phyloP scores from a whole-genome alignment of 2,329 filamentous ascomycete species.

The Trichoderma cornu-damae region DNA sequence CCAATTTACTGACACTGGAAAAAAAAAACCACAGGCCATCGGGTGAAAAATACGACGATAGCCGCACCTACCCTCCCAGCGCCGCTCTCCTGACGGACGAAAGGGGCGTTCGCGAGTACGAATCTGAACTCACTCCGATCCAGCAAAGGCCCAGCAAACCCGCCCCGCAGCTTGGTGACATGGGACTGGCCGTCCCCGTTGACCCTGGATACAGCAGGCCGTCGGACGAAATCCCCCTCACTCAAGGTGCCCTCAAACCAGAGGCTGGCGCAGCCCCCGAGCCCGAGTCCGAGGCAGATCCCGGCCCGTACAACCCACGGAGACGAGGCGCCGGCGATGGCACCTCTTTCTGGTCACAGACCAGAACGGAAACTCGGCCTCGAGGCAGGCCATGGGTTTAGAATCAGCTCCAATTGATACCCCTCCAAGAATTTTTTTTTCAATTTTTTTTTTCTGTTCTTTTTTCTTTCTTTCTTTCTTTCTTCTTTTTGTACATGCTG shows the following conservation, averaged over 20 bases:
- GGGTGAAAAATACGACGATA: conserved; percentile 6
- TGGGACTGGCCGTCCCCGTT: conserved; percentile 8
- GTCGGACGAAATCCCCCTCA: conserved; percentile 18
- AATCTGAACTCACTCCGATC: conserved; percentile 1
- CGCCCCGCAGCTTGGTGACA: neutral
- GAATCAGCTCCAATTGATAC: neutral
- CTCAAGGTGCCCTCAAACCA: neutral
- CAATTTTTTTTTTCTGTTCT: no score
- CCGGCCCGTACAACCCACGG: conserved; percentile 10
- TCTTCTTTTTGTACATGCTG: conserved; percentile 9
- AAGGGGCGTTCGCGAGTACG: neutral
- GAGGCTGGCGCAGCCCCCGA: neutral
- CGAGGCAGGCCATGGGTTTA: conserved; percentile 13
- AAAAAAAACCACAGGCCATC: conserved; percentile 25
- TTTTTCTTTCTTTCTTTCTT: no score
- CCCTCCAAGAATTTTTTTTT: no score
- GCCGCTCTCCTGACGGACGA: conserved; percentile 3
- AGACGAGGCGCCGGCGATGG: conserved; percentile 17
- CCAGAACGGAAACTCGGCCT: conserved; percentile 3
- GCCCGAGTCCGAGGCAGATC: neutral
- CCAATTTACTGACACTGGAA: conserved; percentile 21
- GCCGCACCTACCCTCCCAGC: neutral
- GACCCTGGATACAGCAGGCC: neutral
- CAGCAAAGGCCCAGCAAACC: conserved; percentile 1
- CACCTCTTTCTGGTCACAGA: conserved; percentile 18